Evolutionary conservation across 192 early-diverging fungal species (phyloP).

Genomic region (Globomyces pollinis-pini): DNA sequence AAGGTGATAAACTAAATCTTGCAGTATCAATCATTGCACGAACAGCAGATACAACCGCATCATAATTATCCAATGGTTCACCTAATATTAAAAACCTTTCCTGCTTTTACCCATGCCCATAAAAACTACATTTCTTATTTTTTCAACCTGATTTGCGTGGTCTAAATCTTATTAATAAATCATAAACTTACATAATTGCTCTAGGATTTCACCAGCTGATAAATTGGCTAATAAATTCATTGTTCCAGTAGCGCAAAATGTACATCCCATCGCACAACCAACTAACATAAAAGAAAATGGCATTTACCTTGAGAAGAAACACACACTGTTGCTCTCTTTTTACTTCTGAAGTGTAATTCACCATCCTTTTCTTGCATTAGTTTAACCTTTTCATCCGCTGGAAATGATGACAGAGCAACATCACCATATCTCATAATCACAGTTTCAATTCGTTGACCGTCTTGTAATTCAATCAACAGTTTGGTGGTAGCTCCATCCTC

Average conservation of each 20-base stretch:
- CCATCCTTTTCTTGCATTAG: conserved; percentile 18
- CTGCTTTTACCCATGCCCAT: conserved; percentile 58
- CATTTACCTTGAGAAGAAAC: conserved; percentile 45
- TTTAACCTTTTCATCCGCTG: conserved; percentile 33
- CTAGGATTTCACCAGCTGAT: conserved; percentile 45
- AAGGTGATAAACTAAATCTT: conserved; percentile 34
- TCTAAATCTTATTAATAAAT: neutral
- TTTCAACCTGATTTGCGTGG: conserved; percentile 41
- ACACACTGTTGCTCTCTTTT: conserved; percentile 44
- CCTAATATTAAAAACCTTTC: conserved; percentile 9
- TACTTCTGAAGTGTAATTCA: conserved; percentile 27
- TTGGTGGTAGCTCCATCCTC: conserved; percentile 48
- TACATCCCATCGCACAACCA: conserved; percentile 46
- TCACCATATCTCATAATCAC: conserved; percentile 54
- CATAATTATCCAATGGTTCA: conserved; percentile 52
- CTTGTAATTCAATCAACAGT: conserved; percentile 49
- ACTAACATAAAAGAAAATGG: conserved; percentile 50
- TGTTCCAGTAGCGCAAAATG: conserved; percentile 52
- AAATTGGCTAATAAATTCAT: conserved; percentile 48
- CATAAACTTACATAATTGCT: conserved; percentile 41
- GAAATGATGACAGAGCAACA: conserved; percentile 33
- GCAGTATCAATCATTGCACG: conserved; percentile 38
- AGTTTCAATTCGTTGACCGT: conserved; percentile 45
- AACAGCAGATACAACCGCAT: conserved; percentile 33
- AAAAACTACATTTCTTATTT: conserved; percentile 47